Conservation (phyloP, 768 basidiomycete species). For the Russula compacta region DNA sequence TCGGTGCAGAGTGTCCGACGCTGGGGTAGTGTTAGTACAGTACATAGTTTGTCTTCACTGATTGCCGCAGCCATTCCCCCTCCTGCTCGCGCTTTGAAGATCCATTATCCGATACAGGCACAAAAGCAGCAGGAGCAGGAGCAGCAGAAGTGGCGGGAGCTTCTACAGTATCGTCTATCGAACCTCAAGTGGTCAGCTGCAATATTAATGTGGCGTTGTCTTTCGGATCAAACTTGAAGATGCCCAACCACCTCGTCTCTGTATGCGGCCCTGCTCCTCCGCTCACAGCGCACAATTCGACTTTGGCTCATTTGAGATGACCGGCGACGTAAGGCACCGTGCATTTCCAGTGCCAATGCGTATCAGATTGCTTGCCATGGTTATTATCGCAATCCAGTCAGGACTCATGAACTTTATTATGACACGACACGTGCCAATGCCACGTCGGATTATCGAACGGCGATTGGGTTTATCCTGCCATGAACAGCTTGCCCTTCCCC, state of each 20-base stretch:
- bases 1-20: neutral
- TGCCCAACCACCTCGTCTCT: constrained; percentile 25
- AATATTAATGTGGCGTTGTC: too few relatives aligned
- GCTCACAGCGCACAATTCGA: constrained; percentile 12
- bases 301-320: constrained; percentile 9
- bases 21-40: neutral
- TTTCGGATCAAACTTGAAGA: constrained; percentile 9
- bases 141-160: neutral
- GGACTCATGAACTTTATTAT: neutral
- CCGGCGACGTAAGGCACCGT: constrained; percentile 16
- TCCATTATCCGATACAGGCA: neutral
- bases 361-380: neutral
- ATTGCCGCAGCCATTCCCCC: neutral
- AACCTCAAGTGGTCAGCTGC: too few relatives aligned
- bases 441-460: neutral
- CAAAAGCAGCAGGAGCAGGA: neutral
- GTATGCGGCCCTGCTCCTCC: neutral
- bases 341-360: neutral
- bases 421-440: neutral
- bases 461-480: neutral
- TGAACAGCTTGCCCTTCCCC: neutral
- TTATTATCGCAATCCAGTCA: neutral
- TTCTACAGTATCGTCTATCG: too few relatives aligned
- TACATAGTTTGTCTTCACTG: neutral
- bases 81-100: neutral